Evolutionary conservation across 2,329 filamentous ascomycete genomes (phyloP).

Genomic region (Aspergillus sp.): DNA sequence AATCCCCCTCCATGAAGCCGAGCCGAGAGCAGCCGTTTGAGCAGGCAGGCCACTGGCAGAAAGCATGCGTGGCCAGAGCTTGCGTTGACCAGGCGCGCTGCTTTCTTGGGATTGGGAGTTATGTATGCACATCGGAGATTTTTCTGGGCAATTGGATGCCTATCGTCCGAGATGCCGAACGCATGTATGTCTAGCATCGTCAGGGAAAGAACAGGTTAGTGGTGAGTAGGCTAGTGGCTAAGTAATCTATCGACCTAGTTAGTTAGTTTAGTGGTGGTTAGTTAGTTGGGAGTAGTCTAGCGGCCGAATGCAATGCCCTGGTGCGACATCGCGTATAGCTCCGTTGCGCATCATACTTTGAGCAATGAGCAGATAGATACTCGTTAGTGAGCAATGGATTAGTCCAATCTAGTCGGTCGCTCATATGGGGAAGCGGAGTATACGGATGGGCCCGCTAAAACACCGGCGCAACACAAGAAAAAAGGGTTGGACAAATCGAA

Average conservation of each 20-base stretch:
- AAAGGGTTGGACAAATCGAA: not conserved
- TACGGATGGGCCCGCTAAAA: not conserved
- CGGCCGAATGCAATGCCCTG: not conserved
- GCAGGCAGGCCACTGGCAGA: too few relatives aligned
- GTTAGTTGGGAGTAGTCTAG: too few relatives aligned
- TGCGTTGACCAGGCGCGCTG: not conserved
- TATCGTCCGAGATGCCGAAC: conserved; percentile 10
- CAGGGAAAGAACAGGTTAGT: not conserved
- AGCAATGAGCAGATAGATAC: not conserved
- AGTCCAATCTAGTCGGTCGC: not conserved
- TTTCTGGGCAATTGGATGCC: conserved; percentile 8
- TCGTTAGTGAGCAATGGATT: not conserved
- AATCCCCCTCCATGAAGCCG: conserved; percentile 2
- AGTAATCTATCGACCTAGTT: not conserved
- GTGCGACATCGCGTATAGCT: not conserved
- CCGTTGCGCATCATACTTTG: not conserved
- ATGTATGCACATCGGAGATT: conserved; percentile 22
- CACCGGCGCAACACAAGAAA: not conserved
- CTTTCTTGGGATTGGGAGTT: not conserved
- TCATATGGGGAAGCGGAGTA: not conserved
- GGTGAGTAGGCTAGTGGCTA: not conserved
- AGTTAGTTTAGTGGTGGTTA: too few relatives aligned
- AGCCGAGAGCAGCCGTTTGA: conserved; percentile 13
- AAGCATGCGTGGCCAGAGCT: conserved; percentile 11
- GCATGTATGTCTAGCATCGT: conserved; percentile 19